Evolutionary conservation across 352 stramenopile species (phyloP).

Genomic region (Elongisporangium undulatum): DNA sequence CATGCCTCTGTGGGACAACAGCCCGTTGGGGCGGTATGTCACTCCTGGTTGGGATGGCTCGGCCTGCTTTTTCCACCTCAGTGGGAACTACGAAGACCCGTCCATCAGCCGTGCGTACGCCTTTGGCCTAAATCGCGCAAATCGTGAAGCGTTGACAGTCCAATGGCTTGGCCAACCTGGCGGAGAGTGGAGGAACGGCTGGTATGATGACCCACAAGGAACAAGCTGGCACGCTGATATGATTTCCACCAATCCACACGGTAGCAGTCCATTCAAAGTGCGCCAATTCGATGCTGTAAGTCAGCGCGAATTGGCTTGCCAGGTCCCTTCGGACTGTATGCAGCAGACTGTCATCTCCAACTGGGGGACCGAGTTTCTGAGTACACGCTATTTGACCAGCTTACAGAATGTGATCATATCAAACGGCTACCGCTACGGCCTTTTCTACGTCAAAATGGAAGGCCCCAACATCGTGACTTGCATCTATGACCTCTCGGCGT

Average conservation of each 20-base stretch:
- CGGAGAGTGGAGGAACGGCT: constrained; percentile 6
- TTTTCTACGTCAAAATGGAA: constrained; percentile 6
- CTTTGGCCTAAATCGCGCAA: not conserved
- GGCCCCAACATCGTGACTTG: not conserved
- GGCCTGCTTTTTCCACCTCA: constrained; percentile 7
- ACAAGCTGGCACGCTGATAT: constrained; percentile 2
- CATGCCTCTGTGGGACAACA: constrained; percentile 2
- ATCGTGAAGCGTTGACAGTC: not conserved
- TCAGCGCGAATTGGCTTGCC: not conserved
- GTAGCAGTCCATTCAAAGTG: constrained; percentile 12
- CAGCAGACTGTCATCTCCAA: not conserved
- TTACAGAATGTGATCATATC: constrained; percentile 5
- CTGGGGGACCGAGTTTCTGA: not conserved
- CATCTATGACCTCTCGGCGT: constrained; percentile 4
- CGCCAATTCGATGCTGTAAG: not conserved
- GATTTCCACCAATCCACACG: constrained; percentile 1
- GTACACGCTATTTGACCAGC: not conserved
- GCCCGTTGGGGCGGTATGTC: not conserved
- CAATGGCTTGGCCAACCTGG: constrained; percentile 1
- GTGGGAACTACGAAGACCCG: not conserved
- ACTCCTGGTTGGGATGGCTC: constrained; percentile 1
- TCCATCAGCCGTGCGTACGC: not conserved
- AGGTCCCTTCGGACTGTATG: not conserved
- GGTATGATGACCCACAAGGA: constrained; percentile 4
- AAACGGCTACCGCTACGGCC: constrained; percentile 8